phyloP scores from a whole-genome alignment of 2,329 filamentous ascomycete species.

The Nemania diffusa region DNA sequence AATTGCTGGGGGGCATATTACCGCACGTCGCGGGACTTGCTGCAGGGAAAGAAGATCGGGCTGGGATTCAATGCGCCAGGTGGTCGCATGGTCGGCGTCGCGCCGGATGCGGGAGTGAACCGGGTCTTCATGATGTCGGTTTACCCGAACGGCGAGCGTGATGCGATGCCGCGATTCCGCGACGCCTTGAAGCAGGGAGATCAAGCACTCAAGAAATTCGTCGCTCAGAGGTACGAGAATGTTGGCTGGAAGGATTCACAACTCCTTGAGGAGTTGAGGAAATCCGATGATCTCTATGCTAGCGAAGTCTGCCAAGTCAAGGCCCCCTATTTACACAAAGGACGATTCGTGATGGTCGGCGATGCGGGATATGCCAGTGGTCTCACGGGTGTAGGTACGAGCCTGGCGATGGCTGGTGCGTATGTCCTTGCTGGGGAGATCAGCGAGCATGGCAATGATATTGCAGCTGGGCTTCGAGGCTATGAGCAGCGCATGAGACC shows the following conservation, averaged over 20 bases:
- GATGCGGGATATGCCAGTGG: slow-evolving; percentile 57
- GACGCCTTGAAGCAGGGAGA: slow-evolving; percentile 52
- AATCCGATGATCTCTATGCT: slow-evolving; percentile 54
- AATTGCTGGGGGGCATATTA: slow-evolving; percentile 58
- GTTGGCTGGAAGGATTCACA: slow-evolving; percentile 56
- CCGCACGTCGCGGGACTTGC: slow-evolving; percentile 52
- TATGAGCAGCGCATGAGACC: slow-evolving; percentile 54
- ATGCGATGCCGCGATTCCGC: slow-evolving; percentile 51
- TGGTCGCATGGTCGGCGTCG: slow-evolving; percentile 53
- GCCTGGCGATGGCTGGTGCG: slow-evolving; percentile 53
- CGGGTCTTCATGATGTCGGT: slow-evolving; percentile 51
- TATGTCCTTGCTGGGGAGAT: slow-evolving; percentile 61
- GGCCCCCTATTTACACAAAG: slow-evolving; percentile 50
- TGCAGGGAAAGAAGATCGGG: slow-evolving; percentile 52
- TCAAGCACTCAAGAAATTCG: slow-evolving; percentile 48
- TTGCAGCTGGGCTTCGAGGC: slow-evolving; percentile 48
- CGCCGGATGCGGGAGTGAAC: slow-evolving; percentile 49
- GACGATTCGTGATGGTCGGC: slow-evolving; percentile 54
- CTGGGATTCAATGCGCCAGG: slow-evolving; percentile 52
- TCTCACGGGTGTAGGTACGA: slow-evolving; percentile 56
- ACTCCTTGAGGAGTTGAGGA: slow-evolving; percentile 52
- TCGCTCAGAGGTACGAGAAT: slow-evolving; percentile 47
- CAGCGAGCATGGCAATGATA: slow-evolving; percentile 43
- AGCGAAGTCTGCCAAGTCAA: slow-evolving; percentile 54
- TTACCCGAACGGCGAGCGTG: slow-evolving; percentile 44